Evolutionary conservation across 2,329 filamentous ascomycete species (phyloP).

Genomic region (Scleromitrula shiraiana): DNA sequence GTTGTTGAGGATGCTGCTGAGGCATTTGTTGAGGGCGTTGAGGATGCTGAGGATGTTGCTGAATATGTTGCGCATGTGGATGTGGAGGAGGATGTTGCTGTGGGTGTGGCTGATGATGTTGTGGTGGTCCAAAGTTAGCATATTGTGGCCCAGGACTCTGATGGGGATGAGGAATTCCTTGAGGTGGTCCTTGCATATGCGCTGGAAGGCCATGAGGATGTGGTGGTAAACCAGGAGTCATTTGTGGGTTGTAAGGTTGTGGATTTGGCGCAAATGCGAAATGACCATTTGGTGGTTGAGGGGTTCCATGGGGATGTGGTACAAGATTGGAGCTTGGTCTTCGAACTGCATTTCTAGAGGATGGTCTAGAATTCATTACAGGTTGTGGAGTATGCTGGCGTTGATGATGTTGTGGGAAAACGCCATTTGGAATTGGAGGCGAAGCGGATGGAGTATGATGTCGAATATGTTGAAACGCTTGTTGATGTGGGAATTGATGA

Average conservation of each 20-base stretch:
- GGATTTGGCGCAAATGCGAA: conserved; percentile 83
- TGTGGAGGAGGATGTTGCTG: conserved; percentile 13
- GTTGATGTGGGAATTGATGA: conserved; percentile 61
- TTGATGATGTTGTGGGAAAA: conserved; percentile 33
- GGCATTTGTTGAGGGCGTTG: not conserved
- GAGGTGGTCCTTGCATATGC: conserved; percentile 18
- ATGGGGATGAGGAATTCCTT: conserved; percentile 22
- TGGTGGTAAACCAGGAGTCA: conserved; percentile 30
- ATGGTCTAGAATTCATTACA: conserved; percentile 63
- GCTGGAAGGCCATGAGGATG: conserved; percentile 32
- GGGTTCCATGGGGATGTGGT: conserved; percentile 49
- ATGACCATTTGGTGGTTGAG: conserved; percentile 53
- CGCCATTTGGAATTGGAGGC: conserved; percentile 64
- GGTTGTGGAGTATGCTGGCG: conserved; percentile 79
- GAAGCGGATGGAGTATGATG: conserved; percentile 80
- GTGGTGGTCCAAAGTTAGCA: conserved; percentile 33
- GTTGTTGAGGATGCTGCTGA: conserved; percentile 19
- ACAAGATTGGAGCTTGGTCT: conserved; percentile 67
- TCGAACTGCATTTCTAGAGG: conserved; percentile 72
- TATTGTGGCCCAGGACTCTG: conserved; percentile 34
- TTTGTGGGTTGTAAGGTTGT: conserved; percentile 70
- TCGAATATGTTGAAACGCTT: conserved; percentile 70
- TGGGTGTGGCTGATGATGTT: conserved; percentile 23
- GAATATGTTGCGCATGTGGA: not conserved
- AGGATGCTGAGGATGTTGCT: not conserved